phyloP scores from a whole-genome alignment of 345 rosid genomes.

The Salix suchowensis region DNA sequence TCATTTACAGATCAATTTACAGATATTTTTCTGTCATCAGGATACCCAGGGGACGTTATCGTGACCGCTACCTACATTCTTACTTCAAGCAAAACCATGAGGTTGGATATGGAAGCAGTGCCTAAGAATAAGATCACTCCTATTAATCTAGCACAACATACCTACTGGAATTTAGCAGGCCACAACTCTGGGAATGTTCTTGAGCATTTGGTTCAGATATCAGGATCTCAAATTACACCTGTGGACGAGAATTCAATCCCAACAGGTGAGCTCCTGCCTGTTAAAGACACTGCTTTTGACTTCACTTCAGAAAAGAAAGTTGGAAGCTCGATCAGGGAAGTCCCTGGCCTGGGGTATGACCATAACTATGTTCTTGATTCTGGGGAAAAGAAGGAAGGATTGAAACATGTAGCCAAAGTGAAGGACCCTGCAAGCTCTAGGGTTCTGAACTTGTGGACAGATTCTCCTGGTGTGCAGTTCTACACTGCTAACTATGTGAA shows the following conservation, averaged over 20 bases:
- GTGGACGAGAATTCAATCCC: slow-evolving; percentile 74
- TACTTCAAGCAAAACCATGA: slow-evolving; percentile 55
- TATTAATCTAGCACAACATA: slow-evolving; percentile 74
- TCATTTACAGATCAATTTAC: not conserved
- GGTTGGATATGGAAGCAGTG: slow-evolving; percentile 77
- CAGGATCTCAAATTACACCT: slow-evolving; percentile 68
- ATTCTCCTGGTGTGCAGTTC: slow-evolving; percentile 81
- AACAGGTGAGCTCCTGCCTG: slow-evolving; percentile 63
- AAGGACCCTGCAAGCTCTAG: slow-evolving; percentile 57
- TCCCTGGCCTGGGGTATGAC: slow-evolving; percentile 68
- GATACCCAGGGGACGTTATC: slow-evolving; percentile 69
- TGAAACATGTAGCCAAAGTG: slow-evolving; percentile 64
- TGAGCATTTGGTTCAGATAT: slow-evolving; percentile 62
- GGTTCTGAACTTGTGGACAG: slow-evolving; percentile 74
- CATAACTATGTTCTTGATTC: slow-evolving; percentile 74
- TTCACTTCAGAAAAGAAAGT: slow-evolving; percentile 67
- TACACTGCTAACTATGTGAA: slow-evolving; percentile 72
- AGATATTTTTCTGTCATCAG: slow-evolving; percentile 19
- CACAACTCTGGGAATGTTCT: slow-evolving; percentile 67
- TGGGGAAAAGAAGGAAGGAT: slow-evolving; percentile 60
- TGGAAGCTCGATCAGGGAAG: slow-evolving; percentile 56
- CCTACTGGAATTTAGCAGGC: slow-evolving; percentile 83
- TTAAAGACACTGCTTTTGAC: slow-evolving; percentile 72
- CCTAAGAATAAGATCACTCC: slow-evolving; percentile 66
- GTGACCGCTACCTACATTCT: slow-evolving; percentile 68